Conservation (phyloP, 108 stramenopile genomes). For the Stephanodiscus triporus region DNA sequence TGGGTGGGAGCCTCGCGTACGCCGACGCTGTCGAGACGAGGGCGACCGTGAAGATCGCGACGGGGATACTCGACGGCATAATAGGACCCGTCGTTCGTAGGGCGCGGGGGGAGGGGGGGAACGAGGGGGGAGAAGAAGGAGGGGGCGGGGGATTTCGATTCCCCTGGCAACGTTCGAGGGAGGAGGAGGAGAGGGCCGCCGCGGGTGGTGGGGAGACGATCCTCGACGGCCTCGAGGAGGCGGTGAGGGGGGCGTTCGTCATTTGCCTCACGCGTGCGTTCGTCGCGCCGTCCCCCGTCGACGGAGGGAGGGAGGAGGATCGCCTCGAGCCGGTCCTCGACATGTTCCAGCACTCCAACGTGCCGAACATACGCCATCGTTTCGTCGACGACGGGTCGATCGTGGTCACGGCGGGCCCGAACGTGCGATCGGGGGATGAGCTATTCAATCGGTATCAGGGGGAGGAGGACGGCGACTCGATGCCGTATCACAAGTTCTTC, state of each 20-base stretch:
- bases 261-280: slow-evolving; percentile 65
- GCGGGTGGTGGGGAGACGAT: slow-evolving; percentile 1
- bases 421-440: slow-evolving; percentile 58
- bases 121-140: slow-evolving; percentile 7
- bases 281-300: slow-evolving; percentile 41
- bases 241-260: slow-evolving; percentile 74
- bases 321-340: slow-evolving; percentile 73
- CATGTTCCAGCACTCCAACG: slow-evolving; percentile 69
- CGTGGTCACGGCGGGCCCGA: slow-evolving; percentile 58
- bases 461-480: slow-evolving; percentile 64
- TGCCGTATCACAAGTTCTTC: slow-evolving; percentile 80
- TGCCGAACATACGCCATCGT: slow-evolving; percentile 53
- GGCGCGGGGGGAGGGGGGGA: slow-evolving; percentile 55
- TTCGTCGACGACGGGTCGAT: slow-evolving; percentile 50
- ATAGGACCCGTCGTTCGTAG: slow-evolving; percentile 52
- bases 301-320: slow-evolving; percentile 49
- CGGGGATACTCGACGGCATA: slow-evolving; percentile 54
- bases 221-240: slow-evolving; percentile 59
- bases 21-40: slow-evolving; percentile 55
- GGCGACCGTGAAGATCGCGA: slow-evolving; percentile 49
- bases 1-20: slow-evolving; percentile 67
- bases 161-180: slow-evolving; percentile 44
- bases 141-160: slow-evolving; percentile 35
- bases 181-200: slow-evolving; percentile 7
- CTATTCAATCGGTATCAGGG: slow-evolving; percentile 69